phyloP scores from a whole-genome alignment of 352 stramenopile species.

The Phytophthora citrophthora region DNA sequence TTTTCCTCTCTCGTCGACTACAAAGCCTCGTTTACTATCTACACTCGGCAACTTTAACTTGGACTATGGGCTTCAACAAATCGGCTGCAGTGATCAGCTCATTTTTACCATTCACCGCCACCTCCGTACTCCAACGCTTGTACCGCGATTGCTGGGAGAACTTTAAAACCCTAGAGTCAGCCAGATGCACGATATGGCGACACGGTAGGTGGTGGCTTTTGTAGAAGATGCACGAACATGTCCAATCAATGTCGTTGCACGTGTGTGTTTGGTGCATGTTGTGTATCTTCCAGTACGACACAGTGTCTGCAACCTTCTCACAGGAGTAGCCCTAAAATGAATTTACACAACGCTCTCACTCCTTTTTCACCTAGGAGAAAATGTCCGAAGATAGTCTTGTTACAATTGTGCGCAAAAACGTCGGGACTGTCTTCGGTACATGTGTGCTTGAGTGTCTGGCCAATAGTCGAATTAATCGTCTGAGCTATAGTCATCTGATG shows the following conservation, averaged over 20 bases:
- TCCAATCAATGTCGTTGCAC: conserved; percentile 1
- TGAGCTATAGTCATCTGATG: conserved; percentile 4
- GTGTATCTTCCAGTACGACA: conserved; percentile 11
- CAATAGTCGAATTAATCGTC: conserved; percentile 4
- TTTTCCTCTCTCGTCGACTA: too few relatives aligned
- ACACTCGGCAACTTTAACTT: conserved; percentile 13
- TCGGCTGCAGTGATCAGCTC: not conserved
- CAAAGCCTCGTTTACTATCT: too few relatives aligned
- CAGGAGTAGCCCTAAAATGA: conserved; percentile 13
- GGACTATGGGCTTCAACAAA: not conserved
- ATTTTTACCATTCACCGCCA: not conserved
- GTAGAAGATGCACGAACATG: conserved; percentile 5
- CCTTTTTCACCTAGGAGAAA: conserved; percentile 4
- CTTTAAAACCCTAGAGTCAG: not conserved
- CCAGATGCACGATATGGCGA: conserved; percentile 5
- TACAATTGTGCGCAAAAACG: conserved; percentile 1
- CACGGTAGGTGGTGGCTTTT: conserved; percentile 8
- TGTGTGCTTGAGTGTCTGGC: not conserved
- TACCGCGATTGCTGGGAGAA: not conserved
- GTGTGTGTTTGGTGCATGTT: not conserved
- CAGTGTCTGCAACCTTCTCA: conserved; percentile 20
- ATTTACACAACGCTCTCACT: conserved; percentile 14
- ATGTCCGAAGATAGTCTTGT: not conserved
- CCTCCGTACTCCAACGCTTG: not conserved
- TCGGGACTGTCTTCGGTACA: not conserved